phyloP scores from a whole-genome alignment of 352 stramenopile species.

The Phytophthora macrochlamydospora region DNA sequence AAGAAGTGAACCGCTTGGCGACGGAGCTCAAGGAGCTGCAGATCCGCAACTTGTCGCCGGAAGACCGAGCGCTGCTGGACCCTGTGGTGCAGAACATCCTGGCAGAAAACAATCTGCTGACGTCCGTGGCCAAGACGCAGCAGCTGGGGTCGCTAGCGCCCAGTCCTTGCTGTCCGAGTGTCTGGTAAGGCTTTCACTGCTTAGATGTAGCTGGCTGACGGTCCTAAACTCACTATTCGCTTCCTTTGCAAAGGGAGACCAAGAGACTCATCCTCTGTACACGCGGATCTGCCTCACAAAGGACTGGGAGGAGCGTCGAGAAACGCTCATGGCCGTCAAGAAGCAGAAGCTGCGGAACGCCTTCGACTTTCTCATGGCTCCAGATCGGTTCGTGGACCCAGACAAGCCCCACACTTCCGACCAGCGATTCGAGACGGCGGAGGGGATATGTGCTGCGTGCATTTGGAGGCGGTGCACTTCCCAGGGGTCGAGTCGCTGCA shows the following conservation, averaged over 20 bases:
- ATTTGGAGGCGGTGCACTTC: slow-evolving; percentile 37
- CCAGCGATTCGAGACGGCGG: slow-evolving; percentile 17
- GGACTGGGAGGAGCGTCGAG: slow-evolving; percentile 32
- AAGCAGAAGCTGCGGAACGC: slow-evolving; percentile 27
- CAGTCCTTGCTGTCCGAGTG: slow-evolving; percentile 41
- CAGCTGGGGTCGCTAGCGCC: slow-evolving; percentile 37
- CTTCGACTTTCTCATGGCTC: slow-evolving; percentile 28
- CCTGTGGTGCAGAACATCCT: slow-evolving; percentile 13
- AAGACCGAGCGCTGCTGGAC: slow-evolving; percentile 19
- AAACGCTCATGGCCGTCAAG: slow-evolving; percentile 27
- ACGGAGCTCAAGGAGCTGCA: slow-evolving; percentile 25
- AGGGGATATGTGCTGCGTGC: slow-evolving; percentile 31
- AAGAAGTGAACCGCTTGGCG: slow-evolving; percentile 16
- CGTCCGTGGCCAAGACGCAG: slow-evolving; percentile 32
- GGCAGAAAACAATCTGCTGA: slow-evolving; percentile 31
- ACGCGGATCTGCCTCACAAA: slow-evolving; percentile 20
- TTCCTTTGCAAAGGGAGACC: slow-evolving; percentile 10
- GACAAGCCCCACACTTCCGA: slow-evolving; percentile 20
- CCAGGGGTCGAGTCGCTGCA: slow-evolving; percentile 25
- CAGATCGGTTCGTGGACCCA: slow-evolving; percentile 18
- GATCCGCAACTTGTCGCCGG: slow-evolving; percentile 3
- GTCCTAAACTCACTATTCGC: slow-evolving; percentile 2
- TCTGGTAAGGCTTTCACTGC: slow-evolving; percentile 8
- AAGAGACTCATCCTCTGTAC: slow-evolving; percentile 29
- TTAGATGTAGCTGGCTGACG: too few species aligned